A percentile compares a stretch with the other conserved stretches of the same genome.
Conservation (phyloP, 2,329 filamentous ascomycete genomes). For the Arthrocladium fulminans region DNA sequence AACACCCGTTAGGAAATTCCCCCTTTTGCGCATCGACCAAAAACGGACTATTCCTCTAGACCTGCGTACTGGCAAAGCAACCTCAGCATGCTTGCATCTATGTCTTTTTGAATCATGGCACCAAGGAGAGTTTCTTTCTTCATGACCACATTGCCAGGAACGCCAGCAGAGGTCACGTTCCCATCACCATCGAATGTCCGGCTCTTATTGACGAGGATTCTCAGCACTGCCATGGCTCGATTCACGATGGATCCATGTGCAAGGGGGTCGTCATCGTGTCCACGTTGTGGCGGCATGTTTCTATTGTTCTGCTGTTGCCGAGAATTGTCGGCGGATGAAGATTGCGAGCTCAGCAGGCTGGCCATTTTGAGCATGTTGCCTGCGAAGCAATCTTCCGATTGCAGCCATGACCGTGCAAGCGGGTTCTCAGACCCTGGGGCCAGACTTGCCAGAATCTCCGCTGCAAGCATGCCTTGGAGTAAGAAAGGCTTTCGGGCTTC, state of each 20-base stretch:
- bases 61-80: conserved; percentile 58
- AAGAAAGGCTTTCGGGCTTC: conserved; percentile 80
- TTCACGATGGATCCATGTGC: conserved; percentile 50
- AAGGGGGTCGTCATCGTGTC: conserved; percentile 33
- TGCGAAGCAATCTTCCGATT: conserved; percentile 74
- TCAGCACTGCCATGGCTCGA: conserved; percentile 59
- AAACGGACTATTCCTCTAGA: conserved; percentile 34
- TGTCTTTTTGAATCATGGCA: conserved; percentile 57
- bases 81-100: conserved; percentile 54
- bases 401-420: conserved; percentile 70
- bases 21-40: not conserved
- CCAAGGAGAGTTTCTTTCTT: conserved; percentile 59
- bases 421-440: conserved; percentile 61
- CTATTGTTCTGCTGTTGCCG: conserved; percentile 37
- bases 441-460: conserved; percentile 75
- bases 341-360: conserved; percentile 57
- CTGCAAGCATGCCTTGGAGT: conserved; percentile 84
- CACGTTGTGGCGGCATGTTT: conserved; percentile 29
- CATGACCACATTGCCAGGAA: conserved; percentile 56
- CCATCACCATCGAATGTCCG: conserved; percentile 47
- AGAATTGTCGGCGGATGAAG: conserved; percentile 24
- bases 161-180: conserved; percentile 37
- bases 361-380: conserved; percentile 69
- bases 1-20: not conserved
- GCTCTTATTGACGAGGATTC: conserved; percentile 58